Percentiles rank a stretch among this genome's conserved stretches.
Conservation (phyloP, 805 yeast genomes). For the Candida schatavii region DNA sequence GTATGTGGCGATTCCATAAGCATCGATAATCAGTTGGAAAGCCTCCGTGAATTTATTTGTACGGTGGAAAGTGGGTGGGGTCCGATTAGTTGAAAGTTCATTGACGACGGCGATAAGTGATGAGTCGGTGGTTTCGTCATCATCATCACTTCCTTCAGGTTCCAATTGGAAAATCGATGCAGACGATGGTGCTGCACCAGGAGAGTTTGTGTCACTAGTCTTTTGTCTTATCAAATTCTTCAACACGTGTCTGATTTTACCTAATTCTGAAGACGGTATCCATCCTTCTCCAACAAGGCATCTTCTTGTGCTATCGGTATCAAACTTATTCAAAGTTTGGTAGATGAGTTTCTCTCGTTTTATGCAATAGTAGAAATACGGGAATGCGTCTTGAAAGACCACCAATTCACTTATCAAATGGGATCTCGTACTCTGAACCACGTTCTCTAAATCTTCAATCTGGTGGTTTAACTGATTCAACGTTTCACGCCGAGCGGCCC, state of each 20-base stretch:
- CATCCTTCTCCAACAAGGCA: constrained; percentile 73
- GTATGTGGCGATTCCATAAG: constrained; percentile 76
- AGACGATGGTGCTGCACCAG: background rate
- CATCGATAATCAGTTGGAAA: constrained; percentile 69
- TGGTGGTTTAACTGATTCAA: constrained; percentile 30
- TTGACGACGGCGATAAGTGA: constrained; percentile 46
- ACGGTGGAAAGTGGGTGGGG: constrained; percentile 71
- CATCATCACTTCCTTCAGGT: constrained; percentile 7
- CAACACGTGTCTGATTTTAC: constrained; percentile 32
- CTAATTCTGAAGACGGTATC: constrained; percentile 60
- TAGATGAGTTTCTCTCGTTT: constrained; percentile 58
- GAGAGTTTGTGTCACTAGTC: constrained; percentile 7
- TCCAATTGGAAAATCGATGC: constrained; percentile 1
- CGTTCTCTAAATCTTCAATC: constrained; percentile 29
- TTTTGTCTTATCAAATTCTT: constrained; percentile 43
- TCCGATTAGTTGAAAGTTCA: constrained; percentile 59
- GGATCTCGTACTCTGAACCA: constrained; percentile 31
- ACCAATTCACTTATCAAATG: constrained; percentile 38
- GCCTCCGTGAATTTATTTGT: constrained; percentile 68
- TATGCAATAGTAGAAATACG: constrained; percentile 32
- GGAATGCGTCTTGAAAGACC: constrained; percentile 32
- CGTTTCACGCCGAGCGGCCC: constrained; percentile 21
- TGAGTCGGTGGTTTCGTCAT: constrained; percentile 16
- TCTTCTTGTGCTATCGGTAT: constrained; percentile 63
- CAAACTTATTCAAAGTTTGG: constrained; percentile 60